Base-by-base conservation (phyloP, 495 filamentous ascomycete species). In the Neurospora sp. region DNA sequence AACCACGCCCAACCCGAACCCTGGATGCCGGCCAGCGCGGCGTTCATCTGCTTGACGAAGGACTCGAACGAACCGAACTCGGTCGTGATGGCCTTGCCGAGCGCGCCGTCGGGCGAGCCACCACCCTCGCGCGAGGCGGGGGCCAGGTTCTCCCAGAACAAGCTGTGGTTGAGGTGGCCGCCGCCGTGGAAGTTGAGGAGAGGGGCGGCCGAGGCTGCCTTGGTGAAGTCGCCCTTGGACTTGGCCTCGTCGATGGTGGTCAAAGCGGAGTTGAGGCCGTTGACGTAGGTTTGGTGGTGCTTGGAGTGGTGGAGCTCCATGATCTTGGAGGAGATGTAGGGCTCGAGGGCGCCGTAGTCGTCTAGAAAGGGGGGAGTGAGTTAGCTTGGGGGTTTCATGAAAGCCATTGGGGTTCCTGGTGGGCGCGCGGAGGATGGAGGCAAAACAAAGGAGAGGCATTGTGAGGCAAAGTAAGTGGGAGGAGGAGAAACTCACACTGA, bases 111-210 rank as follows among this genome's bases (percentile, higher is more conserved):
- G 12, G 89, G 92, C 75, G 92, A 89, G 78, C 95, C 94, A 76
- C 96, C 96, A 74, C 96, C 84, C 18, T 82, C 82, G 71, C 84
- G 77, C 79, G 80, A 83, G 75, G 90, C 92, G 35, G 94, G 95
- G 16, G 94, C 91, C 69, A 98, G 86, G 87, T 98, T 98, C 87
- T 98, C 93, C 96, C 96, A 98, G 89, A 98, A 98, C 54, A 98
- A 89, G 35, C 88, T 88, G 87, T 98, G 95, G 87, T 98, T 98
- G 79, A 96, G 81, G 85, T 98, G 95, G 69, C 95, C 95, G 77
- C 94, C 95, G 71, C 96, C 96, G 84, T 99, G 89, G 89, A 99
- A 99, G 88, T 96, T 98, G 85, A 99, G 91, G 72, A 93, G 81
- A 0, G 94, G 92, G 79, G 94, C 93, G 54, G 96, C 84, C 10